Evolutionary conservation across 768 basidiomycete genomes (phyloP), one percentile per base, ranked within the genome.

Genomic region (Hydnomerulius pinastri): DNA sequence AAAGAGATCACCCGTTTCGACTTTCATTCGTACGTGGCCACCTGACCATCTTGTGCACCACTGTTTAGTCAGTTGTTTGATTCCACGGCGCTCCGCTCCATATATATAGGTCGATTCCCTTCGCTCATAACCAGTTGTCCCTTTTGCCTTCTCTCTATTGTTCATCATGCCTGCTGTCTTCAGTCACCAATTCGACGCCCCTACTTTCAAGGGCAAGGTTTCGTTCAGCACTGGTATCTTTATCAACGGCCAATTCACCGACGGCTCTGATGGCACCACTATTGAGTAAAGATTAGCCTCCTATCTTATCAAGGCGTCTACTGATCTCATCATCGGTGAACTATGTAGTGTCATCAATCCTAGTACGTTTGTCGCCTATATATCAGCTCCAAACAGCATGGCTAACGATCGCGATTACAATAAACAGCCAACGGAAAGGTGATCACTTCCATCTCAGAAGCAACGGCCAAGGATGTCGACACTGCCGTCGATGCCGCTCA

Each of bases 391-490:
- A 12, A 15, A 28, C 9, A 10, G 24, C 8, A 40, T 6, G 23
- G 60, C 46, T 20, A 47, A 48, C 36, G 48, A 45, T 27, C 30
- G 7, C 40, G 21, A 35, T 38, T 39, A 61, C 66, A 2, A 53
- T 62, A 43, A 21, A 40, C 48, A 87, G 78, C 87, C 0, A 90
- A 67, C 17, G 91, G 88, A 36, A 77, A 87, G 61, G 55, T 79
- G 42, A 76, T 85, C 62, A 80, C 81, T 1, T 51, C 73, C 35
- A 69, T 91, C 51, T 67, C 80, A 0, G 81, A 80, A 62, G 91
- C 77, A 24, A 81, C 81, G 2, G 49, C 75, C 8, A 77, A 81
- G 54, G 92, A 95, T 62, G 82, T 96, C 54, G 87, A 95, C 65
- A 59, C 66, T 40, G 92, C 92, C 0, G 91, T 92, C 49, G 69